phyloP scores from a whole-genome alignment of 2,329 filamentous ascomycete species.

The Albifimbria verrucaria region DNA sequence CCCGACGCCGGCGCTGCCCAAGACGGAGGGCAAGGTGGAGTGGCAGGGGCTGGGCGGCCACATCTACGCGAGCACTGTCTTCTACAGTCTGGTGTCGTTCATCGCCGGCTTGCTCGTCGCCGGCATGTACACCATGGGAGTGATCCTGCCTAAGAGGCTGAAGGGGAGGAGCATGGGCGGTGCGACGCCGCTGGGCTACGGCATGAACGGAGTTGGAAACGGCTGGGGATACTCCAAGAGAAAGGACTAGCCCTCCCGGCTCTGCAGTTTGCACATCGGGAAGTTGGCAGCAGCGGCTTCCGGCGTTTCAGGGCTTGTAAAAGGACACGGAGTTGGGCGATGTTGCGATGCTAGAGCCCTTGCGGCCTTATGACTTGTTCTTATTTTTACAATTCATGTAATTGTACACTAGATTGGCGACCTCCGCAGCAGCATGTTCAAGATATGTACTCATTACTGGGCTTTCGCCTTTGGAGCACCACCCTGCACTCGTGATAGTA shows the following conservation, averaged over 20 bases:
- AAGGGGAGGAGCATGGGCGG: conserved; percentile 50
- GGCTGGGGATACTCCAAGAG: conserved; percentile 59
- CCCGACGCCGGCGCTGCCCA: conserved; percentile 67
- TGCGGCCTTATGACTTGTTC: not conserved
- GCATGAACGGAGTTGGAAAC: conserved; percentile 49
- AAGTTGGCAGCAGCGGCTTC: conserved; percentile 19
- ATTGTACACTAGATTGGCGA: conserved; percentile 9
- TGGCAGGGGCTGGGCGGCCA: conserved; percentile 65
- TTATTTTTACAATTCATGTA: not conserved
- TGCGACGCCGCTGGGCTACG: conserved; percentile 56
- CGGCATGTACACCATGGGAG: conserved; percentile 58
- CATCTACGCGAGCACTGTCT: conserved; percentile 60
- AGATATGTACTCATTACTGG: conserved; percentile 8
- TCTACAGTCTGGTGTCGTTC: conserved; percentile 59
- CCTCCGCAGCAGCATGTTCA: not conserved
- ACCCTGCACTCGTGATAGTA: conserved; percentile 39
- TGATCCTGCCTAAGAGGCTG: conserved; percentile 53
- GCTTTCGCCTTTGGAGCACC: conserved; percentile 35
- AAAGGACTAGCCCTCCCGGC: conserved; percentile 33
- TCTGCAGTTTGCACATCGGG: no score
- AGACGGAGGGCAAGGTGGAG: conserved; percentile 61
- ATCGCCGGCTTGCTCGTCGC: conserved; percentile 51
- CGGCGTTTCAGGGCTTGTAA: conserved; percentile 9
- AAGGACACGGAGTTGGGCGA: conserved; percentile 2
- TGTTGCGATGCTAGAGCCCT: not conserved